Conservation (phyloP, 2,329 filamentous ascomycete genomes). For the Fonsecaea nubica region DNA sequence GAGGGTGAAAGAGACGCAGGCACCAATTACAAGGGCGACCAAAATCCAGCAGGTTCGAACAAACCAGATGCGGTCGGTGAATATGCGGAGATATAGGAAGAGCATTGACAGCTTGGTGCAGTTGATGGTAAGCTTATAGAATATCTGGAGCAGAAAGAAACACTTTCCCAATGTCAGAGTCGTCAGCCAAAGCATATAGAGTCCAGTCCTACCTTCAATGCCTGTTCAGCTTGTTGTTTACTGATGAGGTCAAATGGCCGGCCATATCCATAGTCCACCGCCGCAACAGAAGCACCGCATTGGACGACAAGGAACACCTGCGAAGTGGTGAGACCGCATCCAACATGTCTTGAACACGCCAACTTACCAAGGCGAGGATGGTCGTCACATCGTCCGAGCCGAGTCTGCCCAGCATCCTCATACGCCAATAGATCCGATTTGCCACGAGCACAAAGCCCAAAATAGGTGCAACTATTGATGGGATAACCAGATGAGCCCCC, state of each 20-base stretch:
- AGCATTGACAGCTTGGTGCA: conserved; percentile 62
- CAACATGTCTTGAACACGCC: neutral
- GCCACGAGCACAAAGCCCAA: conserved; percentile 39
- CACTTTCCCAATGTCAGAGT: conserved; percentile 44
- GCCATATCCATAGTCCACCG: conserved; percentile 45
- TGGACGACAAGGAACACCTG: conserved; percentile 42
- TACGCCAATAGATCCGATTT: conserved; percentile 41
- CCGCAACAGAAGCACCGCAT: conserved; percentile 41
- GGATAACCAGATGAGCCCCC: conserved; percentile 38
- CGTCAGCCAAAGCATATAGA: neutral
- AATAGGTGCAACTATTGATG: conserved; percentile 40
- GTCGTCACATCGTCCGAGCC: conserved; percentile 44
- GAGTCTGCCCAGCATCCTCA: conserved; percentile 36
- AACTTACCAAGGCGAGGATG: conserved; percentile 41
- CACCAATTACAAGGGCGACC: conserved; percentile 53
- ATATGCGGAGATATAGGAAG: conserved; percentile 62
- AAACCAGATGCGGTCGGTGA: conserved; percentile 55
- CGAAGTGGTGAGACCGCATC: conserved; percentile 6
- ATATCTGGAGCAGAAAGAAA: conserved; percentile 60
- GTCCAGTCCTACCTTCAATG: conserved; percentile 28
- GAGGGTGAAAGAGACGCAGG: conserved; percentile 54
- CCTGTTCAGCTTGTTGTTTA: conserved; percentile 38
- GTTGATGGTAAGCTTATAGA: conserved; percentile 63
- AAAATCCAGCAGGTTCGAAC: conserved; percentile 52
- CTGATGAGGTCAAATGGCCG: conserved; percentile 38